Evolutionary conservation across 345 rosid genomes (phyloP).

Genomic region (Eucalyptus viminalis): DNA sequence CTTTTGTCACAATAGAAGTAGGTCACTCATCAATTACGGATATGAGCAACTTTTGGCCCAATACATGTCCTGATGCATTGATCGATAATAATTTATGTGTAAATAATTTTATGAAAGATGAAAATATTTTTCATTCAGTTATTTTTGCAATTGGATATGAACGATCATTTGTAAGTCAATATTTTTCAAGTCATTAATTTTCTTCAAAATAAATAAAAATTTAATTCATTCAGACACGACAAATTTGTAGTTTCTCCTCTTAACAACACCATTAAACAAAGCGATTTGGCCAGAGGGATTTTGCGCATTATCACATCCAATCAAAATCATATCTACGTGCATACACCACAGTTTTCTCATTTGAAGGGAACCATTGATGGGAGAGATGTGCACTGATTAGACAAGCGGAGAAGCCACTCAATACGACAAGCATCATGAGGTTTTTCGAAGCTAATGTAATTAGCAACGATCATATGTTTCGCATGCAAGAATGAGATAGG

Average conservation of each 20-base stretch:
- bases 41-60: too few relatives aligned
- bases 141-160: too few relatives aligned
- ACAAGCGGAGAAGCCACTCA: not conserved
- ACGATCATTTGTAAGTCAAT: too few relatives aligned
- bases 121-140: too few relatives aligned
- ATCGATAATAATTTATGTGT: too few relatives aligned
- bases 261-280: not conserved
- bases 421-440: not conserved
- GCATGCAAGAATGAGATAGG: not conserved
- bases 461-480: not conserved
- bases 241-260: not conserved
- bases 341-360: not conserved
- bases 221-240: not conserved
- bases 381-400: not conserved
- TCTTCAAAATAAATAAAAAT: not conserved
- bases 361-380: not conserved
- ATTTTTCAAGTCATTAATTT: too few relatives aligned
- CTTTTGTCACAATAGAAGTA: too few relatives aligned
- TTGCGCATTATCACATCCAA: not conserved
- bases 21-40: too few relatives aligned
- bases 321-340: not conserved
- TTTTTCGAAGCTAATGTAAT: not conserved
- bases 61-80: too few relatives aligned
- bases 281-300: not conserved
- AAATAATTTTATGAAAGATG: too few relatives aligned